These are phyloP conservation scores for Nicotiana obtusifolia DNA, from an alignment of 257 asterid species.

Conservation along the genomic window DNA sequence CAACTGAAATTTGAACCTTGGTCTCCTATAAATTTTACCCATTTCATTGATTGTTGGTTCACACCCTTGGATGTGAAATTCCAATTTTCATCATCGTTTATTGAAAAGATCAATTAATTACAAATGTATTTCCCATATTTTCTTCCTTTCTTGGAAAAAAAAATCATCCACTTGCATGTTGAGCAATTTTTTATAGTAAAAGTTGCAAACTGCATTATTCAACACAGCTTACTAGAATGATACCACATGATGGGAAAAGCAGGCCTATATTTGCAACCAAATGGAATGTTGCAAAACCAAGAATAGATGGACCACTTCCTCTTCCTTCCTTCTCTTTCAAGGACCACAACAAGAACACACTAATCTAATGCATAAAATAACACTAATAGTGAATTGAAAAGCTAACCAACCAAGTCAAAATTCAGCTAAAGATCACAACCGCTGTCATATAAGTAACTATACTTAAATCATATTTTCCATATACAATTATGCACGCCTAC, in stretches of 20 bases:
- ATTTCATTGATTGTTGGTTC: too few species aligned
- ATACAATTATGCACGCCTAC: constrained; percentile 8
- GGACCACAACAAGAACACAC: constrained; percentile 5
- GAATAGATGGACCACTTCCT: background rate
- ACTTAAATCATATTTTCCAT: background rate
- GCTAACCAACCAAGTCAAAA: background rate
- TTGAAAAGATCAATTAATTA: too few species aligned
- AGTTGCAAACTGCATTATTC: too few species aligned
- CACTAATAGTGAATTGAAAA: background rate
- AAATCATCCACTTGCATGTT: background rate
- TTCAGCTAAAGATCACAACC: background rate
- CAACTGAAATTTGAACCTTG: too few species aligned
- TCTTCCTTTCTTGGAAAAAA: too few species aligned
- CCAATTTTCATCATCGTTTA: too few species aligned
- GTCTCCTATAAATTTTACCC: too few species aligned
- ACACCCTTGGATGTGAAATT: too few species aligned
- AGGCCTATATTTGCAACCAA: background rate
- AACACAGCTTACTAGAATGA: background rate
- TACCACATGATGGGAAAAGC: background rate
- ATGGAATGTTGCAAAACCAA: constrained; percentile 3
- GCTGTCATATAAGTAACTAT: background rate
- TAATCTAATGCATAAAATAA: constrained; percentile 5
- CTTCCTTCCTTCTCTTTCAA: background rate
- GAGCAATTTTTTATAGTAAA: background rate
- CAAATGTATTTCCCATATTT: background rate